Percentiles rank a stretch among this genome's conserved stretches.
phyloP scores from a whole-genome alignment of 208 protist genomes.

The Acanthamoeba triangularis region DNA sequence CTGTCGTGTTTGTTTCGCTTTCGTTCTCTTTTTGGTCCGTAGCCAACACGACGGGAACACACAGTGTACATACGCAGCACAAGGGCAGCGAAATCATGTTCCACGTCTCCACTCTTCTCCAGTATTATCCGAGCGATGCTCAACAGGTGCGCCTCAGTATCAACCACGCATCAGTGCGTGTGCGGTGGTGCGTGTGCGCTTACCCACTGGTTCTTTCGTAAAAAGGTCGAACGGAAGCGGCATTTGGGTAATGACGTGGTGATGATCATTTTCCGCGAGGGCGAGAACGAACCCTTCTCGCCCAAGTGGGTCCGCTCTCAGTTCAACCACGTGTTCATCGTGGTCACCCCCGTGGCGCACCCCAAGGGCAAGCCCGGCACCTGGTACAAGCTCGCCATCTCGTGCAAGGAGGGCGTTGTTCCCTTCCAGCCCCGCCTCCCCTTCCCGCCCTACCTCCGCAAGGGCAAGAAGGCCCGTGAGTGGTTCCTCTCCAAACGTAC shows the following conservation, averaged over 20 bases:
- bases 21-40: not conserved
- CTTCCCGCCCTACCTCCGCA: slow-evolving; percentile 46
- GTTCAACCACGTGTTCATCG: slow-evolving; percentile 66
- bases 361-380: slow-evolving; percentile 17
- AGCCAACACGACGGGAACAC: slow-evolving; percentile 76
- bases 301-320: slow-evolving; percentile 47
- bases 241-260: slow-evolving; percentile 86
- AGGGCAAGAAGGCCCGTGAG: slow-evolving; percentile 33
- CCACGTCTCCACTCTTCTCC: slow-evolving; percentile 88
- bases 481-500: slow-evolving; percentile 61
- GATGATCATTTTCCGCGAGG: slow-evolving; percentile 83
- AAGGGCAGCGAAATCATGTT: slow-evolving; percentile 81
- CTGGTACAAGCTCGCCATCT: slow-evolving; percentile 51
- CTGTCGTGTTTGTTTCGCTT: not conserved
- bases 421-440: slow-evolving; percentile 64
- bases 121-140: slow-evolving; percentile 52
- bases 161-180: not conserved
- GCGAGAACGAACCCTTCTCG: slow-evolving; percentile 70
- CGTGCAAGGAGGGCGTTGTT: slow-evolving; percentile 52
- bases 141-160: slow-evolving; percentile 57
- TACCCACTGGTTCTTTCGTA: no score
- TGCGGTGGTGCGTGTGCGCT: no score
- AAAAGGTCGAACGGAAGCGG: slow-evolving; percentile 85
- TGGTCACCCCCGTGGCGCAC: slow-evolving; percentile 17
- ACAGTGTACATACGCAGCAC: slow-evolving; percentile 72